Conservation (phyloP, 2,329 filamentous ascomycete genomes). For the Cladosporium halotolerans region DNA sequence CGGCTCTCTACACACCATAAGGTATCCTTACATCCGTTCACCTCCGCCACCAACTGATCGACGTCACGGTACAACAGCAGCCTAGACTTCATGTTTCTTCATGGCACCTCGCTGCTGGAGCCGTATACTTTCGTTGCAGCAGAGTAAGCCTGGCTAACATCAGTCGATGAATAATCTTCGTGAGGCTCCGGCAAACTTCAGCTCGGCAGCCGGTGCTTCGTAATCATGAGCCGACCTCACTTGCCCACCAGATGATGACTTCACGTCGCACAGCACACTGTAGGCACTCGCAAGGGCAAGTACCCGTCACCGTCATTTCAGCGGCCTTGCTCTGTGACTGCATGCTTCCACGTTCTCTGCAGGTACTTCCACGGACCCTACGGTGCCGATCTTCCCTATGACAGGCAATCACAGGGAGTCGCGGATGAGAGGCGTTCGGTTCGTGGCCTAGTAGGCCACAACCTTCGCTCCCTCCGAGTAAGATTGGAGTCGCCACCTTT, state of each 20-base stretch:
- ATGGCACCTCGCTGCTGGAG: too few relatives aligned
- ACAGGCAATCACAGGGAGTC: not conserved
- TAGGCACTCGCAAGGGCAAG: too few relatives aligned
- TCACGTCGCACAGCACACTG: not conserved
- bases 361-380: not conserved
- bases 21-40: too few relatives aligned
- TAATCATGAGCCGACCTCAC: conserved; percentile 2
- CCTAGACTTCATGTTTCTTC: too few relatives aligned
- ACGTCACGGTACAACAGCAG: too few relatives aligned
- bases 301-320: too few relatives aligned
- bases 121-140: too few relatives aligned
- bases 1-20: too few relatives aligned
- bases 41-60: too few relatives aligned
- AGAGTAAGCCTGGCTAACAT: too few relatives aligned
- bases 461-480: not conserved
- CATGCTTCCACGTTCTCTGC: not conserved
- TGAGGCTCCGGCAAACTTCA: not conserved
- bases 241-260: not conserved
- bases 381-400: not conserved
- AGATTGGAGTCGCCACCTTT: not conserved
- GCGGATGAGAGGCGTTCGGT: too few relatives aligned
- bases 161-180: not conserved
- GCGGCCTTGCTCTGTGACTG: too few relatives aligned
- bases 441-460: not conserved
- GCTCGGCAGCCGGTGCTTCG: conserved; percentile 2